phyloP scores from a whole-genome alignment of 1,284 basidiomycete species.

The Limonomyces culmigenus region DNA sequence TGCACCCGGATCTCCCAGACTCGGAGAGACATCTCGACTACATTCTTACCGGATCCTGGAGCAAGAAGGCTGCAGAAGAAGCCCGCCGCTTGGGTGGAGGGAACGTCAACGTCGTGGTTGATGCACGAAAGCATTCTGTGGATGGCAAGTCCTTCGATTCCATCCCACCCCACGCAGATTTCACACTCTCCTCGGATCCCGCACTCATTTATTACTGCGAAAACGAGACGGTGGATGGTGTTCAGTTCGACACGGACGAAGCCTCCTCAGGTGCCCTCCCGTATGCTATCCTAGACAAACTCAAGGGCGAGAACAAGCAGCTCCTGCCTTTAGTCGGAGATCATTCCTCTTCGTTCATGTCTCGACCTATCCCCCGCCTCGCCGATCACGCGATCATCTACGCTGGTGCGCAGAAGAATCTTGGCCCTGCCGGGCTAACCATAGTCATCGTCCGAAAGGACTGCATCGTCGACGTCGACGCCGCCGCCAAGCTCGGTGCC shows the following conservation, averaged over 20 bases:
- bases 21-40: constrained; percentile 65
- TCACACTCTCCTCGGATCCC: constrained; percentile 58
- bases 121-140: constrained; percentile 41
- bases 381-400: constrained; percentile 87
- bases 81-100: constrained; percentile 45
- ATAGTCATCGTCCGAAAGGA: constrained; percentile 89
- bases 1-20: constrained; percentile 37
- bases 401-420: constrained; percentile 98
- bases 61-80: constrained; percentile 72
- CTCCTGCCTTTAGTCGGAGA: constrained; percentile 84
- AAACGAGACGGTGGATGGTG: constrained; percentile 97
- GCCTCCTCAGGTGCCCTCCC: constrained; percentile 66
- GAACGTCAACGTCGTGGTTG: constrained; percentile 50
- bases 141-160: constrained; percentile 63
- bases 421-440: constrained; percentile 89
- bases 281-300: constrained; percentile 40
- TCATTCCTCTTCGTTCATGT: constrained; percentile 96
- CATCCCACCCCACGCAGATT: constrained; percentile 60
- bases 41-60: constrained; percentile 85
- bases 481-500: constrained; percentile 59
- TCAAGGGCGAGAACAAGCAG: constrained; percentile 16
- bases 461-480: constrained; percentile 77
- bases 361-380: constrained; percentile 79
- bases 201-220: constrained; percentile 98
- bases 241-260: constrained; percentile 55